phyloP scores from a whole-genome alignment of 1,284 basidiomycete species.

The Ustilago nuda region DNA sequence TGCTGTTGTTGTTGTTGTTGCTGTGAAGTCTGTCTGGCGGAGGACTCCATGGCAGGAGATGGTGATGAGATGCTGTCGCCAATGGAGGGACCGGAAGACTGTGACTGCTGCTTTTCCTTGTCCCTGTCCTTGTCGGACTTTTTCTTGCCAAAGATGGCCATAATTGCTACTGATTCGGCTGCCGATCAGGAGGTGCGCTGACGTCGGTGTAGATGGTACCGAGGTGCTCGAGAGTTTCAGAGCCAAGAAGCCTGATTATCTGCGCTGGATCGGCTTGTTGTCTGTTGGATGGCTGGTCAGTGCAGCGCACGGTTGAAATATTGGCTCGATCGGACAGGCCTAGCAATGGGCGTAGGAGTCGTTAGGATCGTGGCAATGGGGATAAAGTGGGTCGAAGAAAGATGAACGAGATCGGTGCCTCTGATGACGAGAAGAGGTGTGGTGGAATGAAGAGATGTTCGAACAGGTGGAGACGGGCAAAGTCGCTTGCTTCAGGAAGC shows the following conservation, averaged over 20 bases:
- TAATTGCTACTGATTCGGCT: conserved; percentile 12
- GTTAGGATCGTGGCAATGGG: conserved; percentile 15
- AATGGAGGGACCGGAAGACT: conserved; percentile 23
- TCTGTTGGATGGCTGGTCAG: not conserved
- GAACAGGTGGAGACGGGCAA: conserved; percentile 1
- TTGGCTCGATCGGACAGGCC: not conserved
- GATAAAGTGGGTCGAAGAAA: not conserved
- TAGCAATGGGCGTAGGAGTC: not conserved
- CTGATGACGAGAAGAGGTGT: conserved; percentile 13
- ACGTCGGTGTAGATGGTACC: not conserved
- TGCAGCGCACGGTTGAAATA: not conserved
- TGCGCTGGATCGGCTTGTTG: not conserved
- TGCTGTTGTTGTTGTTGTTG: conserved; percentile 35
- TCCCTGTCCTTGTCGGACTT: conserved; percentile 61
- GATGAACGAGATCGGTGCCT: conserved; percentile 5
- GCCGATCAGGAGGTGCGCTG: not conserved
- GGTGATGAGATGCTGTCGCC: conserved; percentile 44
- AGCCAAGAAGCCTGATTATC: not conserved
- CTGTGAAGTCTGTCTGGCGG: conserved; percentile 16
- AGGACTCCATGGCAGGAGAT: conserved; percentile 43
- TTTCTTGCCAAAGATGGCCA: conserved; percentile 68
- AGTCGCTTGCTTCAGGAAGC: not conserved
- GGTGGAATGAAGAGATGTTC: conserved; percentile 12
- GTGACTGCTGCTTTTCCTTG: conserved; percentile 27
- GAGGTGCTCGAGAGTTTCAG: not conserved